These are phyloP conservation scores for Penicillium verrucosum DNA, from an alignment of 2,329 filamentous ascomycete species.

Conservation along the genomic window DNA sequence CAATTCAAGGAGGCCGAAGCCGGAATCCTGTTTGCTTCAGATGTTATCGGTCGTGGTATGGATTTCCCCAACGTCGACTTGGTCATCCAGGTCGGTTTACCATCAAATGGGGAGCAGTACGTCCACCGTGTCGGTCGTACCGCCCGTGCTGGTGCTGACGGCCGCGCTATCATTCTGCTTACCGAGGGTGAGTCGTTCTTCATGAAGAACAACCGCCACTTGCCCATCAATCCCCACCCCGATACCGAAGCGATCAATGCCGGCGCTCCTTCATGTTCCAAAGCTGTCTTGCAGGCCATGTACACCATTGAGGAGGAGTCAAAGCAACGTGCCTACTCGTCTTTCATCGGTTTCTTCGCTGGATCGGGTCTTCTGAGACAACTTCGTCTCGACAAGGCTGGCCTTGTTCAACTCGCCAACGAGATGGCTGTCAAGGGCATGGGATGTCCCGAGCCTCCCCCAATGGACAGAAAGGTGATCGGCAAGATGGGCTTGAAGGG, in stretches of 20 bases:
- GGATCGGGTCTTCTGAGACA: conserved; percentile 32
- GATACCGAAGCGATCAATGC: conserved; percentile 38
- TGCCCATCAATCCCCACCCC: conserved; percentile 52
- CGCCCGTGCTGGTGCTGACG: conserved; percentile 55
- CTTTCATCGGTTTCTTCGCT: conserved; percentile 37
- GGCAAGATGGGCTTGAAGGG: conserved; percentile 43
- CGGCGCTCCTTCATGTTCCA: conserved; percentile 32
- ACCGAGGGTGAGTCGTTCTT: conserved; percentile 54
- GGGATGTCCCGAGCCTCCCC: conserved; percentile 37
- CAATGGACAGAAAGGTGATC: conserved; percentile 37
- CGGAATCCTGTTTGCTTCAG: conserved; percentile 52
- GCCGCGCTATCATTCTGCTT: conserved; percentile 54
- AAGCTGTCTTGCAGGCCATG: conserved; percentile 29
- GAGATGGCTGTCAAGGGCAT: conserved; percentile 37
- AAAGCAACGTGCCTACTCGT: conserved; percentile 38
- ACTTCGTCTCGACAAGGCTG: conserved; percentile 32
- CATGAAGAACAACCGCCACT: conserved; percentile 45
- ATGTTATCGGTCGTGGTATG: conserved; percentile 49
- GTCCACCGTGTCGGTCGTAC: conserved; percentile 60
- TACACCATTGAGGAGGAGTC: conserved; percentile 29
- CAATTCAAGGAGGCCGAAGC: conserved; percentile 34
- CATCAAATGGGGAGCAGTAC: conserved; percentile 50
- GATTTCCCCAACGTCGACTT: conserved; percentile 51
- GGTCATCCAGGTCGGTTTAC: conserved; percentile 50
- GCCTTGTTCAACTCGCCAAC: conserved; percentile 38